These are phyloP conservation scores for Erigeron philadelphicus DNA, from an alignment of 140 eudicot species.

Conservation along the genomic window DNA sequence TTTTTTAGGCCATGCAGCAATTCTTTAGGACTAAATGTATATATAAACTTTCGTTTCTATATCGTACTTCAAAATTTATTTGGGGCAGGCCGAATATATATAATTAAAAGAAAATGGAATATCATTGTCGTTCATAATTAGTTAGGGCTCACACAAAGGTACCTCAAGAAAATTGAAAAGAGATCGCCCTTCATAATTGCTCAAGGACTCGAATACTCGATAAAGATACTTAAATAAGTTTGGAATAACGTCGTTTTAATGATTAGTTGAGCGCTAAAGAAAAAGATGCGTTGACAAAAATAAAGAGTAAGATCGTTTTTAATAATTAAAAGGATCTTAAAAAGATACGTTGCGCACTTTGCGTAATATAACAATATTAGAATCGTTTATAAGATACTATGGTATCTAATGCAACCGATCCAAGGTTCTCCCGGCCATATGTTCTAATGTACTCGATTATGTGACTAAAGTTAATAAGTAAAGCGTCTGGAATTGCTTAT, in stretches of 20 bases:
- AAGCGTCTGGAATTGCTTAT: background rate
- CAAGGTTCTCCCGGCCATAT: constrained; percentile 12
- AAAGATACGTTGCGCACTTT: constrained; percentile 12
- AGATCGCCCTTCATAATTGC: constrained; percentile 6
- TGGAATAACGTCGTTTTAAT: constrained; percentile 17
- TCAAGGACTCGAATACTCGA: constrained; percentile 17
- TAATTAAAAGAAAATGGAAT: constrained; percentile 8
- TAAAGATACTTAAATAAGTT: constrained; percentile 19
- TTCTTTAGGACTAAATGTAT: constrained; percentile 21
- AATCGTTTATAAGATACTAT: background rate
- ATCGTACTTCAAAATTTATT: constrained; percentile 13
- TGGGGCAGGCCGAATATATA: constrained; percentile 9
- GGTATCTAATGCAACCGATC: background rate
- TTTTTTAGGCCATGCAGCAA: constrained; percentile 28
- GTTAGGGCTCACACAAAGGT: constrained; percentile 27
- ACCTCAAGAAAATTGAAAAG: constrained; percentile 6
- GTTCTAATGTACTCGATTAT: constrained; percentile 5
- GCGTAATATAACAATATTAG: background rate
- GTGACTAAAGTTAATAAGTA: background rate
- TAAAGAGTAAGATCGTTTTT: constrained; percentile 16
- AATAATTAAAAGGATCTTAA: constrained; percentile 20
- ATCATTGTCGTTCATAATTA: constrained; percentile 28
- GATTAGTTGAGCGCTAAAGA: constrained; percentile 17
- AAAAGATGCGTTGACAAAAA: constrained; percentile 26
- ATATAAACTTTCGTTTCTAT: constrained; percentile 20